A percentile compares a stretch with the other conserved stretches of the same genome.
phyloP scores from a whole-genome alignment of 306 rosid genomes.

The Sicyos edulis region DNA sequence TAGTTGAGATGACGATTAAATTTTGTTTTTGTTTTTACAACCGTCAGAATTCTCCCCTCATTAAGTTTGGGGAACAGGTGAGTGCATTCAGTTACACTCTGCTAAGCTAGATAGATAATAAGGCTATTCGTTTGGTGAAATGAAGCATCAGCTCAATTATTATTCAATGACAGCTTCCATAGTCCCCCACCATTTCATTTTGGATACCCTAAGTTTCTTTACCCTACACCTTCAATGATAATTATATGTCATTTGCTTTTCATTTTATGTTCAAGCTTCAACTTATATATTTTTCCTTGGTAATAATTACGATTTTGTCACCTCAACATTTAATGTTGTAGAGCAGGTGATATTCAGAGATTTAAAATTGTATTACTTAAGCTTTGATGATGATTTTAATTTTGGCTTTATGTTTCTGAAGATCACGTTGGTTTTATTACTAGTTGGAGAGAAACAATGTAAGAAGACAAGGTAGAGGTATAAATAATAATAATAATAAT shows the following conservation, averaged over 20 bases:
- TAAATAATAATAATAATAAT: not conserved
- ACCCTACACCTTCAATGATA: not conserved
- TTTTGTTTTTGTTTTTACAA: not conserved
- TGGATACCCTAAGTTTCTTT: slow-evolving; percentile 5
- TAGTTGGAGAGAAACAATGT: no score
- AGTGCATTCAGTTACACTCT: slow-evolving; percentile 14
- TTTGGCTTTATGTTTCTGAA: no score
- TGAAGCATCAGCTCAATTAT: slow-evolving; percentile 19
- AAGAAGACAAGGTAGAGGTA: not conserved
- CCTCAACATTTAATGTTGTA: no score
- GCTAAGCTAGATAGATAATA: not conserved
- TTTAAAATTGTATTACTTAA: no score
- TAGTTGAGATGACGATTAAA: not conserved
- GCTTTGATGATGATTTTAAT: no score
- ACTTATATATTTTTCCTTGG: no score
- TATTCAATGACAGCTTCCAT: slow-evolving; percentile 9
- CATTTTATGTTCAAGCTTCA: not conserved
- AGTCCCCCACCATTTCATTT: slow-evolving; percentile 11
- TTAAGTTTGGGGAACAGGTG: slow-evolving; percentile 5
- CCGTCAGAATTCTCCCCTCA: slow-evolving; percentile 1
- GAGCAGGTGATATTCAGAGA: no score
- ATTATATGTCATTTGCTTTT: not conserved
- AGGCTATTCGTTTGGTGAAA: slow-evolving; percentile 15
- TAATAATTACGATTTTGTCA: no score
- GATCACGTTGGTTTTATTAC: no score